These are phyloP conservation scores for Laburnicola sp. DNA, from an alignment of 2,329 filamentous ascomycete genomes.

Conservation along the genomic window DNA sequence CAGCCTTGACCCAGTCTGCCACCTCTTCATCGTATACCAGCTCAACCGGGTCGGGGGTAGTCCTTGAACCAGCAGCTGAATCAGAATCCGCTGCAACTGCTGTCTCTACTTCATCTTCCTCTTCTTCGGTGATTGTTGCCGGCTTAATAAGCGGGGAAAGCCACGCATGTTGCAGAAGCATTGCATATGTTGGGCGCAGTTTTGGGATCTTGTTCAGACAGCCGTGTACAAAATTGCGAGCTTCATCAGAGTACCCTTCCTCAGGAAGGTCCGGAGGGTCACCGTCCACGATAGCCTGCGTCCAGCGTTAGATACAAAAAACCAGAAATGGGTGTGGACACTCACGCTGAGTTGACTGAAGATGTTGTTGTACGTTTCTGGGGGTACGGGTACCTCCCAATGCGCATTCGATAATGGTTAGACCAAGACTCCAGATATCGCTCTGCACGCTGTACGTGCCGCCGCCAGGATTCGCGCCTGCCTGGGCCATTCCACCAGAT, in stretches of 20 bases:
- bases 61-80: constrained; percentile 36
- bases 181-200: constrained; percentile 89
- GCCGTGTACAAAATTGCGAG: constrained; percentile 82
- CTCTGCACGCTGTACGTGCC: constrained; percentile 97
- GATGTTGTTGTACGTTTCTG: constrained; percentile 96
- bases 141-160: constrained; percentile 75
- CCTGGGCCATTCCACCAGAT: constrained; percentile 75
- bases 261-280: constrained; percentile 87
- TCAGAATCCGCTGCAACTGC: constrained; percentile 51
- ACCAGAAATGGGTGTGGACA: neutral
- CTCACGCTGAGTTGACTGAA: constrained; percentile 96
- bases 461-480: constrained; percentile 67
- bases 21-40: constrained; percentile 75
- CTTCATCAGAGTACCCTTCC: constrained; percentile 75
- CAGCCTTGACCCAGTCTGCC: constrained; percentile 77
- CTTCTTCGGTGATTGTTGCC: constrained; percentile 71
- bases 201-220: constrained; percentile 93
- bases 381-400: constrained; percentile 96
- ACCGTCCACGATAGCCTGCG: constrained; percentile 92
- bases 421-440: constrained; percentile 93
- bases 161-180: constrained; percentile 89
- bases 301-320: constrained; percentile 5
- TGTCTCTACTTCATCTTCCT: constrained; percentile 60
- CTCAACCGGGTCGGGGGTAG: constrained; percentile 29
- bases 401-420: constrained; percentile 95